Evolutionary conservation across 495 filamentous ascomycete genomes (phyloP).

Genomic region (Penicillium egyptiacum): DNA sequence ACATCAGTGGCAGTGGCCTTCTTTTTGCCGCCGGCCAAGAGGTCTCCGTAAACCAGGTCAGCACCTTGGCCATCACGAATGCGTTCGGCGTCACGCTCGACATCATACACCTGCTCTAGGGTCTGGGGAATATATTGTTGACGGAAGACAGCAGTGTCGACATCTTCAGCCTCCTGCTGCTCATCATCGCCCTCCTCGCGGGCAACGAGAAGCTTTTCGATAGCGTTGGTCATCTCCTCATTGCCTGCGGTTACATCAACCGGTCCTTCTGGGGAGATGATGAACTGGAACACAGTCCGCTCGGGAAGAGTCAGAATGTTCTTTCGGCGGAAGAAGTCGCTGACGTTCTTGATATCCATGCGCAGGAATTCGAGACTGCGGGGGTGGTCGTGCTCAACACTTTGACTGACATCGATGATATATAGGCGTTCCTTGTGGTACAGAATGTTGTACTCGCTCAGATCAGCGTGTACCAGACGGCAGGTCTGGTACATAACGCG

Average conservation of each 20-base stretch:
- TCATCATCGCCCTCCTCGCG: slow-evolving; percentile 43
- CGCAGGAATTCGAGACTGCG: slow-evolving; percentile 86
- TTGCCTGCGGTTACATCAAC: slow-evolving; percentile 34
- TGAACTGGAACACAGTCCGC: slow-evolving; percentile 73
- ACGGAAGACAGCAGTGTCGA: slow-evolving; percentile 88
- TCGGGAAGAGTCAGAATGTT: slow-evolving; percentile 77
- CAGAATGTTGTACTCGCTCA: slow-evolving; percentile 95
- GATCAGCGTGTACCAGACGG: slow-evolving; percentile 87
- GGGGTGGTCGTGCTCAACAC: slow-evolving; percentile 94
- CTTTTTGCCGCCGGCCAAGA: slow-evolving; percentile 68
- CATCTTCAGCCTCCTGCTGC: slow-evolving; percentile 53
- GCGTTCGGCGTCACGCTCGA: slow-evolving; percentile 83
- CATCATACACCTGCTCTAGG: slow-evolving; percentile 90
- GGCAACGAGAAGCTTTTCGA: slow-evolving; percentile 51
- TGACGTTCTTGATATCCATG: slow-evolving; percentile 97
- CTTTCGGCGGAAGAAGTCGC: slow-evolving; percentile 84
- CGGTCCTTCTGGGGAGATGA: slow-evolving; percentile 60
- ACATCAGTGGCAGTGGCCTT: slow-evolving; percentile 36
- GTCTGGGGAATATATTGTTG: slow-evolving; percentile 95
- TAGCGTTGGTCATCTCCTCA: slow-evolving; percentile 45
- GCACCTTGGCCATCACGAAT: slow-evolving; percentile 68
- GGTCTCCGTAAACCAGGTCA: slow-evolving; percentile 74
- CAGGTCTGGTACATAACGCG: slow-evolving; percentile 87
- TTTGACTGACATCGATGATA: slow-evolving; percentile 97
- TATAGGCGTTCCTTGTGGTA: slow-evolving; percentile 82